Evolutionary conservation across 2,329 filamentous ascomycete genomes (phyloP).

Genomic region (Sclerotinia minor): DNA sequence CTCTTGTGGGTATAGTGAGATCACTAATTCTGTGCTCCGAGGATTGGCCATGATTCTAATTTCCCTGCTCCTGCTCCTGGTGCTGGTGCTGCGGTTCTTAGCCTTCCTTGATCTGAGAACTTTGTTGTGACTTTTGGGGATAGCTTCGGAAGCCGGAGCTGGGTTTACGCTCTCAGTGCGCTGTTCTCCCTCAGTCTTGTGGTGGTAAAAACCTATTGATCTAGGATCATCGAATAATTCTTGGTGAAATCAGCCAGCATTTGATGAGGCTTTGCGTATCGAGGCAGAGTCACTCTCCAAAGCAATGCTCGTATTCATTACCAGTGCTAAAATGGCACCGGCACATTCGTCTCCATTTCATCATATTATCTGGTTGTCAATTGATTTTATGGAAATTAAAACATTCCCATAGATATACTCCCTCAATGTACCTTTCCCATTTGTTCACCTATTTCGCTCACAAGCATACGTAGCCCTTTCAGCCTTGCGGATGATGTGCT

Average conservation of each 20-base stretch:
- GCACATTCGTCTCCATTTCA: not conserved
- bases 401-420: not conserved
- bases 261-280: not conserved
- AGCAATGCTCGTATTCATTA: not conserved
- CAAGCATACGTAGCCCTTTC: constrained; percentile 48
- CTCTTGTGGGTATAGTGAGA: no score
- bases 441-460: constrained; percentile 21
- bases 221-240: not conserved
- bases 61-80: no score
- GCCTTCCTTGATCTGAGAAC: no score
- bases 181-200: not conserved
- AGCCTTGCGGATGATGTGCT: constrained; percentile 51
- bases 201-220: not conserved
- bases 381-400: not conserved
- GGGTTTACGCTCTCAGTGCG: not conserved
- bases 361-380: not conserved
- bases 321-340: not conserved
- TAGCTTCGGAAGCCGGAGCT: no score
- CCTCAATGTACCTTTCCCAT: constrained; percentile 15
- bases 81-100: no score
- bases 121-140: not conserved
- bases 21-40: no score
- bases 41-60: no score
- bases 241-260: not conserved
- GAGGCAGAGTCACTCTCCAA: not conserved